Base-by-base conservation (phyloP, 306 rosid species). In the Pterocarpus macrocarpus region DNA sequence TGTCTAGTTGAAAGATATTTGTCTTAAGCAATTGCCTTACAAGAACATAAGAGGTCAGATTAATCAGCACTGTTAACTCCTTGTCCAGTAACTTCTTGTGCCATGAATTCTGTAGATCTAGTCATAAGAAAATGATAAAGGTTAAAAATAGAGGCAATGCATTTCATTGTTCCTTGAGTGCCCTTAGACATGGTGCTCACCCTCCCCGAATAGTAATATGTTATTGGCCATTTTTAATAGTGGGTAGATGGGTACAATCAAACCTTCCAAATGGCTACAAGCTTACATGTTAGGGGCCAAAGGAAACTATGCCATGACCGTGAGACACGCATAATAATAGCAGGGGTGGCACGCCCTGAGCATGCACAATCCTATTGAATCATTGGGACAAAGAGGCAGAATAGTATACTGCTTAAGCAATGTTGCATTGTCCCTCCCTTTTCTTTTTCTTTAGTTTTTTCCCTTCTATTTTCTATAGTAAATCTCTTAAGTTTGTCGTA, bases 331-430 rank as follows among this genome's bases (percentile, higher is more conserved):
- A 81, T 78, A 47, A 84, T 81, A 47, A 87, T 87, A 65, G 75
- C 74, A 43, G 32, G 50, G 30, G 32, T 38, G 64, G 86, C 90
- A 84, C 90, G 90, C 90, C 77, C 79, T 32, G 56, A 75, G 88
- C 90, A 87, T 87, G 87, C 84, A 84, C 52, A 73, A 68, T 73
- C 71, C 67, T 35, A 14, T 7, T 28, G 69, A 78, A 87, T 87
- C 63, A 87, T 84, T 81, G 74, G 73, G 88, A 76, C 86, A 77
- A 82, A 78, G 70, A 77, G 59, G 55, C 71, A 81, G 74, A 63
- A 86, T 33, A 62, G 69, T 68, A 77, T 61, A 81, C 59, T 58
- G 64, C 44, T 67, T 14, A 73, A 72, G 81, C 57, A 69, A 66
- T 58, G 56, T 10, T 77, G 45, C 53, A 32, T 38, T 82, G 69